Conservation (phyloP, 2,329 filamentous ascomycete species). For the Didymella pomorum region DNA sequence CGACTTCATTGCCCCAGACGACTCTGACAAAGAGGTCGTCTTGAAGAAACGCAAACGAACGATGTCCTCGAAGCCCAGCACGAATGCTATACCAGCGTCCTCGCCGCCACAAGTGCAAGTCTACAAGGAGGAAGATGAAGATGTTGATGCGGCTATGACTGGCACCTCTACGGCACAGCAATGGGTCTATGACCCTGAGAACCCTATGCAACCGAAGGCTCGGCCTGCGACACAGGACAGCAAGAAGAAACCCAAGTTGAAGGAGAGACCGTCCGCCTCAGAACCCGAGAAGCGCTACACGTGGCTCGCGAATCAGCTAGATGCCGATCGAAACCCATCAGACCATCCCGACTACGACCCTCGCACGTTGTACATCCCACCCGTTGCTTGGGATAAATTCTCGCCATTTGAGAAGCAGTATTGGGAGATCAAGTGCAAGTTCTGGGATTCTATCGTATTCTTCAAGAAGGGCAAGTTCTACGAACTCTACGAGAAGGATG, state of each 20-base stretch:
- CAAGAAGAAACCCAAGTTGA: conserved; percentile 47
- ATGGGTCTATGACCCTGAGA: conserved; percentile 78
- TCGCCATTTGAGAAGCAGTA: conserved; percentile 98
- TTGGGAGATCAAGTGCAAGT: conserved; percentile 98
- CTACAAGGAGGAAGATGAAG: conserved; percentile 58
- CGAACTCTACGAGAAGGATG: conserved; percentile 97
- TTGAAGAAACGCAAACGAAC: conserved; percentile 75
- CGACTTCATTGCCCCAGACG: conserved; percentile 87
- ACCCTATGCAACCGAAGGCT: conserved; percentile 60
- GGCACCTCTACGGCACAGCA: conserved; percentile 77
- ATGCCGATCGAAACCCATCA: conserved; percentile 81
- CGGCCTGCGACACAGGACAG: conserved; percentile 48
- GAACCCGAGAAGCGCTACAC: conserved; percentile 87
- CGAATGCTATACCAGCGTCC: conserved; percentile 59
- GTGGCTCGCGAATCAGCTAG: conserved; percentile 86
- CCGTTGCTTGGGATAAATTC: conserved; percentile 79
- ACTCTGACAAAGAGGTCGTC: conserved; percentile 70
- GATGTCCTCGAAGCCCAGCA: conserved; percentile 68
- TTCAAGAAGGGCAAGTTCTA: conserved; percentile 99
- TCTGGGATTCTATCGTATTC: conserved; percentile 97
- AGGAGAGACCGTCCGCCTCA: conserved; percentile 75
- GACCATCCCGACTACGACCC: conserved; percentile 90
- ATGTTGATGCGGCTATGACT: conserved; percentile 64
- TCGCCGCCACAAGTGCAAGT: conserved; percentile 48
- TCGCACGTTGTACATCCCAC: conserved; percentile 88